Evolutionary conservation across 1,284 basidiomycete genomes (phyloP), one percentile per base, ranked within the genome.

Genomic region (Ganoderma boninense): DNA sequence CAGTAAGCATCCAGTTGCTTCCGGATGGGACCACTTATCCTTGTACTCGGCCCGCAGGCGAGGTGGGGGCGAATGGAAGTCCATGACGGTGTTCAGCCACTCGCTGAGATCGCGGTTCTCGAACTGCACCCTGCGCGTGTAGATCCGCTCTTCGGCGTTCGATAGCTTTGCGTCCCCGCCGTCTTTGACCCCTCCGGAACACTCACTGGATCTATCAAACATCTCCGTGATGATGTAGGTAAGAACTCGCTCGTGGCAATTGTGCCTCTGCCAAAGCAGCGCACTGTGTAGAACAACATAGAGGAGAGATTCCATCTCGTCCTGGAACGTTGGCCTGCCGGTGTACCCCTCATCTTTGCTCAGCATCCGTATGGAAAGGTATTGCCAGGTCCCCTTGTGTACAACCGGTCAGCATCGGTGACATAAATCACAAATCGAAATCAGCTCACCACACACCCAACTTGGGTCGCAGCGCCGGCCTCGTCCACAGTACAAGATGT

Each of bases 271-370:
- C 65, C 70, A 67, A 13, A 65, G 54, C 26, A 71, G 42, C 7
- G 38, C 61, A 46, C 66, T 64, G 57, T 73, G 69, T 18, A 71
- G 56, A 11, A 73, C 69, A 5, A 73, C 72, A 52, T 73, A 73
- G 49, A 73, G 56, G 14, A 73, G 57, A 2, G 72, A 71, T 43
- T 73, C 72, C 72, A 73, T 71, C 40, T 73, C 72, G 46, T 73
- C 71, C 44, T 56, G 26, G 49, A 73, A 52, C 0, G 42, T 62
- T 23, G 70, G 65, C 6, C 61, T 62, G 7, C 54, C 23, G 0
- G 11, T 42, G 2, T 29, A n/a, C 11, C 32, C 46, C 13, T 64
- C 16, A 2, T 8, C 4, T 0, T 2, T 18, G 16, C 11, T 11
- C 29, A 63, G 20, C 44, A 68, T 20, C 7, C 52, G 43, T 42